Evolutionary conservation across 306 rosid species (phyloP).

Genomic region (Prunus mongolica): DNA sequence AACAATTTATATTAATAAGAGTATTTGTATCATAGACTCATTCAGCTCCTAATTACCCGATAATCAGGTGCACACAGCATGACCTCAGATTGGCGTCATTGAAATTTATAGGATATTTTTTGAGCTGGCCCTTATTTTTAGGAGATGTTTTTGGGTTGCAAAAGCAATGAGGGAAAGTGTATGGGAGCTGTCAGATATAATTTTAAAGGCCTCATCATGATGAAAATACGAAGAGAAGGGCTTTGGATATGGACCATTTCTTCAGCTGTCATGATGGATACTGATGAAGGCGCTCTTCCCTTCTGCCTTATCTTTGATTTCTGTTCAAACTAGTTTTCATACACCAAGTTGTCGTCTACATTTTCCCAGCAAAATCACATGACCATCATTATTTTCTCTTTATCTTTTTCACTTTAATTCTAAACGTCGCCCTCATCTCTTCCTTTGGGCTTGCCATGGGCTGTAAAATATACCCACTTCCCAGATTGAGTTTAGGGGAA

Average conservation of each 20-base stretch:
- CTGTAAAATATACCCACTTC: too few relatives aligned
- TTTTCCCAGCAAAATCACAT: conserved; percentile 3
- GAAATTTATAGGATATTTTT: neutral
- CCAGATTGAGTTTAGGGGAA: too few relatives aligned
- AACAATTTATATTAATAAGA: too few relatives aligned
- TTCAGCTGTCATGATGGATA: conserved; percentile 40
- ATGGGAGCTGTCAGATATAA: conserved; percentile 31
- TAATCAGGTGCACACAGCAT: conserved; percentile 25
- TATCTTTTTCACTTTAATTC: too few relatives aligned
- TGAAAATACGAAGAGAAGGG: conserved; percentile 31
- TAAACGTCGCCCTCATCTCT: too few relatives aligned
- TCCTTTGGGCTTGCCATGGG: too few relatives aligned
- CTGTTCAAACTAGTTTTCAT: conserved; percentile 17
- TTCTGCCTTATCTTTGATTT: conserved; percentile 9
- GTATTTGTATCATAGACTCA: neutral
- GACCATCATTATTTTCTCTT: neutral
- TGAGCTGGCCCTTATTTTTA: too few relatives aligned
- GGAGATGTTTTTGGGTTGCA: neutral
- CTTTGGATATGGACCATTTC: conserved; percentile 39
- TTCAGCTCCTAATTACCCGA: too few relatives aligned
- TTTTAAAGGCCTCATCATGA: conserved; percentile 30
- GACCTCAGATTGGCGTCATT: conserved; percentile 51
- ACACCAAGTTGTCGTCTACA: neutral
- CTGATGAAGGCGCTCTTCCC: neutral
- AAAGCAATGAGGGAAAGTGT: neutral